Base-by-base conservation (phyloP, 2,329 filamentous ascomycete genomes). In the Colletotrichum lini region DNA sequence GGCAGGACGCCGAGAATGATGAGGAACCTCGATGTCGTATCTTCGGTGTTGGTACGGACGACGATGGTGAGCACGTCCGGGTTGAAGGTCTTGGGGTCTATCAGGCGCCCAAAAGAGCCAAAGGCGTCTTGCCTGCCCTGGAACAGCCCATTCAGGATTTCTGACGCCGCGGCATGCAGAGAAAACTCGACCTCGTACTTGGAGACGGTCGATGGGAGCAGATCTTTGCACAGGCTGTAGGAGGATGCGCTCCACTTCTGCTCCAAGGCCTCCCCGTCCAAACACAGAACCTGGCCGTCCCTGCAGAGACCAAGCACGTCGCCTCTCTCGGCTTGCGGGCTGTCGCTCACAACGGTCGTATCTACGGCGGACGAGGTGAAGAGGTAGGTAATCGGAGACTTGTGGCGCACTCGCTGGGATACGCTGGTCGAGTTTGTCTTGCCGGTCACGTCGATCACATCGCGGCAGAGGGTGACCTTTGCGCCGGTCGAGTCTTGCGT, bases 401-500 rank as follows among this genome's bases (percentile, higher is more conserved):
- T 78, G 61, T 80, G 79, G 40, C 45, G 67, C 59, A 74, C 26
- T 30, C 64, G 61, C 49, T 84, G 82, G 2, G 85, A 84, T 40
- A 80, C 79, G 10, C 83, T 88, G 2, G 84, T 86, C 26, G 89
- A 88, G 6, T 82, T 84, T 1, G 87, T 88, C 72, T 87, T 85
- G 69, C 86, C 86, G 30, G 86, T 83, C 7, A 82, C 82, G 47
- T 86, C 84, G 12, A 87, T 84, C 3, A 84, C 80, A 74, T 92
- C 90, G 75, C 86, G 88, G 80, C 91, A 92, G 3, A 91, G 79
- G 1, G 87, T 88, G 45, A 92, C 82, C 75, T 88, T 87, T 49
- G 84, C 81, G 45, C 84, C 81, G 1, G 83, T 79, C 1, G 82
- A 80, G 61, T 88, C 83, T 68, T 82, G 81, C 1, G 88, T 91